phyloP scores from a whole-genome alignment of 2,329 filamentous ascomycete species.

The Emydomyces testavorans region DNA sequence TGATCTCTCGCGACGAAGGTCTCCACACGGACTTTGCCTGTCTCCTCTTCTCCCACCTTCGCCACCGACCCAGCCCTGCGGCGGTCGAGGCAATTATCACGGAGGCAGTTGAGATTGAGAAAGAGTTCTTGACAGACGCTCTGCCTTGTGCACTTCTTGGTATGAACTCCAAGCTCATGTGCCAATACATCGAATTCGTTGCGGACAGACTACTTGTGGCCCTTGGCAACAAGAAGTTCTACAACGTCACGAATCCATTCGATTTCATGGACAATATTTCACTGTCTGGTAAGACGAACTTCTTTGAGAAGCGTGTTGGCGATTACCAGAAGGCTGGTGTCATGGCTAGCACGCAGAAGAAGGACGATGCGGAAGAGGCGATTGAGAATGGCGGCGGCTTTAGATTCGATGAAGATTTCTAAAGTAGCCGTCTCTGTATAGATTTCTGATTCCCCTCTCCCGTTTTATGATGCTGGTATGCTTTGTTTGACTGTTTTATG shows the following conservation, averaged over 20 bases:
- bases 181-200: slow-evolving; percentile 99
- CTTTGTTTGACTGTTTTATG: slow-evolving; percentile 7
- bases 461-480: slow-evolving; percentile 1
- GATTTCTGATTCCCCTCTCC: not conserved
- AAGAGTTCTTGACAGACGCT: slow-evolving; percentile 95
- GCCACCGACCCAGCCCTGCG: slow-evolving; percentile 74
- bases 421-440: slow-evolving; percentile 32
- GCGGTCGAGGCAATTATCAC: slow-evolving; percentile 78
- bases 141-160: slow-evolving; percentile 85
- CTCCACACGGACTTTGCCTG: slow-evolving; percentile 99
- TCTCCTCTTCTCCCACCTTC: slow-evolving; percentile 92
- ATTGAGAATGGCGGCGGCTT: slow-evolving; percentile 55
- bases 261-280: slow-evolving; percentile 99
- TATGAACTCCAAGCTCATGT: slow-evolving; percentile 97
- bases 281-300: slow-evolving; percentile 98
- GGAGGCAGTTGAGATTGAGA: slow-evolving; percentile 86
- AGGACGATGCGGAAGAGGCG: slow-evolving; percentile 40
- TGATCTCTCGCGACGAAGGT: slow-evolving; percentile 98
- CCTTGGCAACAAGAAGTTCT: slow-evolving; percentile 87
- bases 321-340: slow-evolving; percentile 99
- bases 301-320: slow-evolving; percentile 99
- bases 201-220: slow-evolving; percentile 87
- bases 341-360: slow-evolving; percentile 82
- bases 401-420: slow-evolving; percentile 94
- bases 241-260: slow-evolving; percentile 89